These are phyloP conservation scores for Hylodesmum podocarpum DNA, from an alignment of 306 rosid genomes.

Conservation along the genomic window DNA sequence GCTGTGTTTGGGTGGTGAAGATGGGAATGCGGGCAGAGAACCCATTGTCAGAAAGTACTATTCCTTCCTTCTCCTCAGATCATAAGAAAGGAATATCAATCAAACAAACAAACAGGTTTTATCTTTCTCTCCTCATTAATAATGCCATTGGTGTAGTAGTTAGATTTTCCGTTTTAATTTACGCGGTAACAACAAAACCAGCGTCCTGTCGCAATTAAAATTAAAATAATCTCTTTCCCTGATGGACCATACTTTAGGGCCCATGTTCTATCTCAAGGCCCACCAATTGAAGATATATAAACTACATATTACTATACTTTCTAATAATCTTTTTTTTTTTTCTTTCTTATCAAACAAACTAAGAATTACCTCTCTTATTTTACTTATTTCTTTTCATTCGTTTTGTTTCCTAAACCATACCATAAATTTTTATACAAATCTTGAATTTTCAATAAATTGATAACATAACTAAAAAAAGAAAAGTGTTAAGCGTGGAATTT, in stretches of 20 bases:
- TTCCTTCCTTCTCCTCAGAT: not conserved
- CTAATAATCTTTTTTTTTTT: too few relatives aligned
- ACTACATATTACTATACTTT: not conserved
- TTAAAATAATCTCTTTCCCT: not conserved
- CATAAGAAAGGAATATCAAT: not conserved
- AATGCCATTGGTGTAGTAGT: not conserved
- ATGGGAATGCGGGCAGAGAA: constrained; percentile 39
- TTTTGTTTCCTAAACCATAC: not conserved
- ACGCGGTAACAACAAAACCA: constrained; percentile 28
- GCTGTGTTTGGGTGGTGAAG: constrained; percentile 4
- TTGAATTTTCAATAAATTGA: not conserved
- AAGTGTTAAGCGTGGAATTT: not conserved
- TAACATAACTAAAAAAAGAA: too few relatives aligned
- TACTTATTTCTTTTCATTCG: too few relatives aligned
- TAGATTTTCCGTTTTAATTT: constrained; percentile 18
- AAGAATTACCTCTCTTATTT: too few relatives aligned
- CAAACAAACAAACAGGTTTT: not conserved
- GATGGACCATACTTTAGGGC: not conserved
- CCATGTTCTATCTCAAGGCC: not conserved
- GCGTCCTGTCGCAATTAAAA: constrained; percentile 26
- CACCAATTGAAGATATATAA: not conserved
- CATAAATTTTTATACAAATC: not conserved
- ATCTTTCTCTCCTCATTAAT: not conserved
- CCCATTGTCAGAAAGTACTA: constrained; percentile 28
- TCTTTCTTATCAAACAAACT: too few relatives aligned